phyloP scores from a whole-genome alignment of 2,329 filamentous ascomycete genomes.

The Mycogone perniciosa region DNA sequence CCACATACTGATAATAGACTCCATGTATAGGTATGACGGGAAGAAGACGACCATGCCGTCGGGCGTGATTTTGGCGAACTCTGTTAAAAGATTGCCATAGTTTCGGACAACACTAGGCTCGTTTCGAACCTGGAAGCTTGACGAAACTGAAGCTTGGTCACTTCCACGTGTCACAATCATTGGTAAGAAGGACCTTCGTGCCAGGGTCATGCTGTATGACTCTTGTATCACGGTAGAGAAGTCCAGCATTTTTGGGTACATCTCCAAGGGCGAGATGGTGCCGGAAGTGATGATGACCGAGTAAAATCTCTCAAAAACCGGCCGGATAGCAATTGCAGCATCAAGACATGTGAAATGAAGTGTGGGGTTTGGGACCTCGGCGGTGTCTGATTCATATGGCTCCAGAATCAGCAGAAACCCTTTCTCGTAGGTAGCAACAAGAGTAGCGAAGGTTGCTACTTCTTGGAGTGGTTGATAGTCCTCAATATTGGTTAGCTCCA shows the following conservation, averaged over 20 bases:
- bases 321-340: slow-evolving; percentile 95
- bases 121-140: slow-evolving; percentile 89
- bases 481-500: slow-evolving; percentile 95
- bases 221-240: slow-evolving; percentile 91
- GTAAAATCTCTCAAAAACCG: slow-evolving; percentile 94
- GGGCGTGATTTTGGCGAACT: slow-evolving; percentile 92
- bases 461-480: slow-evolving; percentile 96
- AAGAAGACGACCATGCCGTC: slow-evolving; percentile 99
- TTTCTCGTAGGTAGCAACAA: slow-evolving; percentile 94
- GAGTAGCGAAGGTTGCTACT: slow-evolving; percentile 92
- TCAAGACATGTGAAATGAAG: slow-evolving; percentile 95
- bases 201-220: slow-evolving; percentile 95
- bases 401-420: slow-evolving; percentile 96
- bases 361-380: slow-evolving; percentile 93
- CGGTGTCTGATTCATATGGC: slow-evolving; percentile 90
- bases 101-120: slow-evolving; percentile 96
- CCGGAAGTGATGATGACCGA: slow-evolving; percentile 98
- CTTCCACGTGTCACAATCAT: slow-evolving; percentile 96
- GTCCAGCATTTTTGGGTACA: slow-evolving; percentile 98
- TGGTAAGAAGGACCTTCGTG: slow-evolving; percentile 87
- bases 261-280: slow-evolving; percentile 92
- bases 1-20: slow-evolving; percentile 98
- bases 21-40: slow-evolving; percentile 98
- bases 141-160: slow-evolving; percentile 89
- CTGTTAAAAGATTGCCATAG: slow-evolving; percentile 86